These are phyloP conservation scores for Argentina anserina DNA, from an alignment of 306 rosid genomes.

Conservation along the genomic window DNA sequence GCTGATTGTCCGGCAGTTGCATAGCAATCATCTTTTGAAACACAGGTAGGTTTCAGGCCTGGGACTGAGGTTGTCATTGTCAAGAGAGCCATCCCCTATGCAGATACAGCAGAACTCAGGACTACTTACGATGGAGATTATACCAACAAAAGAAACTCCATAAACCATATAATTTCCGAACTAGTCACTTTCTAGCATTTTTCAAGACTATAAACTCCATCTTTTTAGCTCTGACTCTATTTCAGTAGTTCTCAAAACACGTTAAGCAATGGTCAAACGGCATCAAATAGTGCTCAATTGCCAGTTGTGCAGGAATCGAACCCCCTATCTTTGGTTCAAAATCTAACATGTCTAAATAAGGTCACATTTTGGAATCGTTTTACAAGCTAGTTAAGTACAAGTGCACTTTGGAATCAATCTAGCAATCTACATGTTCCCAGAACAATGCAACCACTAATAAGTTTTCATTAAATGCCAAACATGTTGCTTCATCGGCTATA, in stretches of 20 bases:
- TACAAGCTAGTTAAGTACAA: not conserved
- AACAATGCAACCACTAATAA: not conserved
- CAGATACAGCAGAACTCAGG: not conserved
- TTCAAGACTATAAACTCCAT: not conserved
- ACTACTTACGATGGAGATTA: not conserved
- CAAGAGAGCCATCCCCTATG: constrained; percentile 9
- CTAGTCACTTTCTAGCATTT: not conserved
- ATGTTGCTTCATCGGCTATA: not conserved
- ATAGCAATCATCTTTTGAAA: not conserved
- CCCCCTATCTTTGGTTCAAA: not conserved
- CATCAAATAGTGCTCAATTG: not conserved
- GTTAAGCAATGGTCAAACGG: not conserved
- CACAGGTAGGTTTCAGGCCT: constrained; percentile 13
- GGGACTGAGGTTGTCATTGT: constrained; percentile 2
- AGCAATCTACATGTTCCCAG: not conserved
- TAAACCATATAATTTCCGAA: not conserved
- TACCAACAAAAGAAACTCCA: not conserved
- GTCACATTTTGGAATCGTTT: not conserved
- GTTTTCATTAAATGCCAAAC: not conserved
- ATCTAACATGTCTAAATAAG: not conserved
- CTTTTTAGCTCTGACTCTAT: not conserved
- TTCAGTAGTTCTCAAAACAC: not conserved
- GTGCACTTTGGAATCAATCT: not conserved
- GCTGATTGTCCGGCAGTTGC: not conserved
- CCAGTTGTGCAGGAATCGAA: not conserved